phyloP scores from a whole-genome alignment of 768 basidiomycete genomes.

The Rhodotorula sphaerocarpa region DNA sequence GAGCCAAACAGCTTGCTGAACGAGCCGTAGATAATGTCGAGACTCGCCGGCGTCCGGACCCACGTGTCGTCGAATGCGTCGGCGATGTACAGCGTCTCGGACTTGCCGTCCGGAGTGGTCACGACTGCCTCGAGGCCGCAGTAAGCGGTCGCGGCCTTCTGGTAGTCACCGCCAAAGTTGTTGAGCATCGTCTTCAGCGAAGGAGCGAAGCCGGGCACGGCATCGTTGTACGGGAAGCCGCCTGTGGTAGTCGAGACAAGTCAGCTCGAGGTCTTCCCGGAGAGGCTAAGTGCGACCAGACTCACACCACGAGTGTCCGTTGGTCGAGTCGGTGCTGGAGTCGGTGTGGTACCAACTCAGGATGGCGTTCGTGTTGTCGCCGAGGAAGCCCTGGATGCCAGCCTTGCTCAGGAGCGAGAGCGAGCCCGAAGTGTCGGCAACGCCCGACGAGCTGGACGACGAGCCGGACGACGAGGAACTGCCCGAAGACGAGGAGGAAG shows the following conservation, averaged over 20 bases:
- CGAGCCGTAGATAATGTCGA: conserved; percentile 20
- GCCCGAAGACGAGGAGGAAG: background rate
- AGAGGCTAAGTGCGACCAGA: too few relatives aligned
- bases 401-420: conserved; percentile 9
- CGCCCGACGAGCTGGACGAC: background rate
- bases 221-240: conserved; percentile 24
- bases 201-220: conserved; percentile 6
- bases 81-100: conserved; percentile 20
- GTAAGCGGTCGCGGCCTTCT: conserved; percentile 31
- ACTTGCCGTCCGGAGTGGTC: conserved; percentile 25
- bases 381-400: conserved; percentile 20
- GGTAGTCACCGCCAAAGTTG: conserved; percentile 23
- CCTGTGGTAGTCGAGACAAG: background rate
- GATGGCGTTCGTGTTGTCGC: conserved; percentile 16
- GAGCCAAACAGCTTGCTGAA: conserved; percentile 19
- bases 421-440: conserved; percentile 10
- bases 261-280: background rate
- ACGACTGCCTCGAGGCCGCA: conserved; percentile 33
- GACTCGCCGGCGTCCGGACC: conserved; percentile 20
- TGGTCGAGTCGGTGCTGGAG: conserved; percentile 27
- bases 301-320: conserved; percentile 30
- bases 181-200: conserved; percentile 30
- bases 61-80: conserved; percentile 35
- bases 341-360: conserved; percentile 35
- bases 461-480: background rate